Base-by-base conservation (phyloP, 1,139 yeast genomes). In the Taphrina flavorubra region DNA sequence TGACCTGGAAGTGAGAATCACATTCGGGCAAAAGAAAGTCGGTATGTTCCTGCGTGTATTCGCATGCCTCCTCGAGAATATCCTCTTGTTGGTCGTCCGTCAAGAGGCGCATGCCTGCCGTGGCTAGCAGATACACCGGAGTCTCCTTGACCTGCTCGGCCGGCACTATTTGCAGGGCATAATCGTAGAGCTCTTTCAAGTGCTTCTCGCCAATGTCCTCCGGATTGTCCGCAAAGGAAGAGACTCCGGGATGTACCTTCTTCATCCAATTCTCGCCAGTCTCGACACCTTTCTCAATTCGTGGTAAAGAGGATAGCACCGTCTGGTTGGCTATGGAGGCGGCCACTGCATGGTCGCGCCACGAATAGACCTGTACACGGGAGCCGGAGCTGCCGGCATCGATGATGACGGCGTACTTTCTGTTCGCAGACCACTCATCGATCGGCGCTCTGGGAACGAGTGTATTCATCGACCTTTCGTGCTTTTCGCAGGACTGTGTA, bases 331-430 rank as follows among this genome's bases (percentile, higher is more conserved):
- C 85, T 49, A 11, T 3, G 13, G 40, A 18, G 13, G 55, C 59
- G 11, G 65, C 63, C 14, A 42, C 37, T 11, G 61, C 31, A 37
- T 56, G 57, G 40, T 59, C 67, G 31, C 85, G 79, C 89, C 91
- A 89, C 70, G 83, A 83, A 77, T 90, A 90, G 1, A 90, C 83
- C 74, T 84, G 88, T 0, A 89, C 89, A 16, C 96, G 79, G 0
- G 95, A 87, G 0, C 96, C 96, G 60, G 86, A 86, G 0, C 95
- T 88, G 0, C 97, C 96, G 0, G 96, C 89, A 75, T 90, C 97
- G 25, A 90, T 86, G 11, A 90, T 82, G 1, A 90, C 84, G 1
- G 89, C 84, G 76, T 88, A 89, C 74, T 87, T 87, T 13, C 65
- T 39, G 34, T 58, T 62, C 14, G 37, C 34, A 20, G 66, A 66